A percentile compares a stretch with the other conserved stretches of the same genome.
Evolutionary conservation across 352 stramenopile species (phyloP).

Genomic region (Phytophthora colocasiae): DNA sequence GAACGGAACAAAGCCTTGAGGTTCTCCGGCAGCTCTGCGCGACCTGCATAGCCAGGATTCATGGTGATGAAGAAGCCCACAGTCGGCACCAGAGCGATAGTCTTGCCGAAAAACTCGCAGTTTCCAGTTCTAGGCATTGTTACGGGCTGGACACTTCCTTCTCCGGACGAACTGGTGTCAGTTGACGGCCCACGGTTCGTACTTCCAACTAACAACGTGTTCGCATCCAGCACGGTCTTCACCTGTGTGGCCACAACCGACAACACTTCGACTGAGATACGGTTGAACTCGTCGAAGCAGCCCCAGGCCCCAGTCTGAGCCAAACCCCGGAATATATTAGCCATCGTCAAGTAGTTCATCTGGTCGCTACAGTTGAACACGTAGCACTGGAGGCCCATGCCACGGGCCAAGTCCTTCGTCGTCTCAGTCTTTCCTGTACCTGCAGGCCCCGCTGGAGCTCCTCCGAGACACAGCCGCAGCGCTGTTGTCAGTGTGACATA

Average conservation of each 20-base stretch:
- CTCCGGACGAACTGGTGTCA: slow-evolving; percentile 21
- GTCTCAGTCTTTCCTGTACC: slow-evolving; percentile 91
- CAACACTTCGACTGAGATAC: slow-evolving; percentile 96
- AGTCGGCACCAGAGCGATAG: slow-evolving; percentile 82
- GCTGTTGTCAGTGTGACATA: slow-evolving; percentile 89
- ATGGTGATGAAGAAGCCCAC: slow-evolving; percentile 95
- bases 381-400: slow-evolving; percentile 86
- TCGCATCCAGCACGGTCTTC: slow-evolving; percentile 97
- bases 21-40: slow-evolving; percentile 93
- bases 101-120: slow-evolving; percentile 92
- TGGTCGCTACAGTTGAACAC: slow-evolving; percentile 92
- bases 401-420: slow-evolving; percentile 81
- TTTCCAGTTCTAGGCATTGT: slow-evolving; percentile 56
- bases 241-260: slow-evolving; percentile 97
- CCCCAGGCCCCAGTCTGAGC: slow-evolving; percentile 96
- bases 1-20: slow-evolving; percentile 93
- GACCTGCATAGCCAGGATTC: slow-evolving; percentile 93
- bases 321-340: slow-evolving; percentile 95
- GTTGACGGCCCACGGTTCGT: slow-evolving; percentile 22
- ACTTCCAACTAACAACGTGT: slow-evolving; percentile 29
- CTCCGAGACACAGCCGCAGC: slow-evolving; percentile 78
- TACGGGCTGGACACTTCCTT: slow-evolving; percentile 37
- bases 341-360: slow-evolving; percentile 97
- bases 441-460: slow-evolving; percentile 77
- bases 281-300: slow-evolving; percentile 98